These are phyloP conservation scores for Pseudogymnoascus destructans DNA, from an alignment of 2,329 filamentous ascomycete species.

Conservation along the genomic window DNA sequence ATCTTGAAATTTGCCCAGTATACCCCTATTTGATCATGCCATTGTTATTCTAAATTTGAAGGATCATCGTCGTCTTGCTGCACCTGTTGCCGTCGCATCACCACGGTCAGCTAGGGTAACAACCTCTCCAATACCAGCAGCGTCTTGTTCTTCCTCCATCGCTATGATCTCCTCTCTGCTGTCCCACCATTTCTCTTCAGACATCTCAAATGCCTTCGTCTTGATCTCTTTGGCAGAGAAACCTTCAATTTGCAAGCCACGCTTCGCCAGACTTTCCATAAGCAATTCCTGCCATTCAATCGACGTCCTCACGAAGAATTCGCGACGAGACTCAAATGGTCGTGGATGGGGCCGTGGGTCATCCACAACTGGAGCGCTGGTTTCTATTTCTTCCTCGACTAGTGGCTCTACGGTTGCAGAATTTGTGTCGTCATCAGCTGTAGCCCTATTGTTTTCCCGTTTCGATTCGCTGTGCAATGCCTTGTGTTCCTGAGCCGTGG, in stretches of 20 bases:
- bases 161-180: conserved; percentile 83
- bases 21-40: conserved; percentile 2
- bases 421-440: conserved; percentile 30
- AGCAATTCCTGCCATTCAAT: conserved; percentile 84
- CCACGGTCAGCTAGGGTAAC: conserved; percentile 70
- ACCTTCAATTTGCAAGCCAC: conserved; percentile 51
- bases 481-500: conserved; percentile 25
- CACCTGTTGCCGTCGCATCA: conserved; percentile 37
- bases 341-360: conserved; percentile 27
- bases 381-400: conserved; percentile 47
- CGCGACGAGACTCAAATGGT: conserved; percentile 70
- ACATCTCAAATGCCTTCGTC: conserved; percentile 75
- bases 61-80: conserved; percentile 31
- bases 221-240: conserved; percentile 83
- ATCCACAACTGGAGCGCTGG: conserved; percentile 15
- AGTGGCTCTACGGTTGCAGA: conserved; percentile 31
- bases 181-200: conserved; percentile 99
- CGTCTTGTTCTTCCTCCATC: conserved; percentile 92
- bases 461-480: conserved; percentile 37
- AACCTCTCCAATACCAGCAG: conserved; percentile 86
- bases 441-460: conserved; percentile 38
- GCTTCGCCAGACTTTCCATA: conserved; percentile 60
- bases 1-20: not conserved
- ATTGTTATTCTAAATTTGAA: not conserved
- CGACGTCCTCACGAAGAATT: conserved; percentile 82